Evolutionary conservation across 2,329 filamentous ascomycete species (phyloP).

Genomic region (Clonostachys sp.): DNA sequence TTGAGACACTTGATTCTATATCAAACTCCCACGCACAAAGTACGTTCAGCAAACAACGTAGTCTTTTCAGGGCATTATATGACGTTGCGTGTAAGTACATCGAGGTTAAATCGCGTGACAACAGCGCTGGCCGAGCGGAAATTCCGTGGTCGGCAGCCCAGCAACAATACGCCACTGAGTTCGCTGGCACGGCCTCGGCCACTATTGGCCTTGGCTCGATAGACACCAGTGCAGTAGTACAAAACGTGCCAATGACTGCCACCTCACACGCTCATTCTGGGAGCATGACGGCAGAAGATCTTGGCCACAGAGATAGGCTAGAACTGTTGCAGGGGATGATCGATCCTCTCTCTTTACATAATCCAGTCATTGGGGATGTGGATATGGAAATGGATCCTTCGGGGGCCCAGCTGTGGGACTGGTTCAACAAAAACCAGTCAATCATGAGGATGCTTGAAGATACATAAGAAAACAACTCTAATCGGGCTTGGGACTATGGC

Average conservation of each 20-base stretch:
- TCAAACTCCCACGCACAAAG: slow-evolving; percentile 2
- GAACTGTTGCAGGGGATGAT: background rate
- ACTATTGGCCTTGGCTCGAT: background rate
- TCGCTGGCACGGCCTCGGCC: background rate
- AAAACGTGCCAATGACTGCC: too few relatives aligned
- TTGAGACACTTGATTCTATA: slow-evolving; percentile 6
- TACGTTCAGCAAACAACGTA: slow-evolving; percentile 7
- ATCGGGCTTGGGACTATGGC: background rate
- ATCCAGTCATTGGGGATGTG: slow-evolving; percentile 1
- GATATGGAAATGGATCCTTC: slow-evolving; percentile 8
- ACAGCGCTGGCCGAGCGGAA: background rate
- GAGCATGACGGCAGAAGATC: background rate
- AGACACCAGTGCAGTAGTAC: too few relatives aligned
- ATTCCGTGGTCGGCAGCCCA: background rate
- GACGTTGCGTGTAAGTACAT: slow-evolving; percentile 13
- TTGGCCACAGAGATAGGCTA: background rate
- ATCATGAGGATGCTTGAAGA: slow-evolving; percentile 10
- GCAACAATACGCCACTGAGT: background rate
- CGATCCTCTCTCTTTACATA: background rate
- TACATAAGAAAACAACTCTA: background rate
- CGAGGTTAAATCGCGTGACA: slow-evolving; percentile 4
- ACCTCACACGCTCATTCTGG: too few relatives aligned
- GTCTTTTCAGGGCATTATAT: slow-evolving; percentile 12
- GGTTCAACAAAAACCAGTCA: slow-evolving; percentile 9
- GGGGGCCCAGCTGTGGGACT: slow-evolving; percentile 7